Evolutionary conservation across 768 basidiomycete species (phyloP), one percentile per base, ranked within the genome.

Genomic region (Amanita brunnescens): DNA sequence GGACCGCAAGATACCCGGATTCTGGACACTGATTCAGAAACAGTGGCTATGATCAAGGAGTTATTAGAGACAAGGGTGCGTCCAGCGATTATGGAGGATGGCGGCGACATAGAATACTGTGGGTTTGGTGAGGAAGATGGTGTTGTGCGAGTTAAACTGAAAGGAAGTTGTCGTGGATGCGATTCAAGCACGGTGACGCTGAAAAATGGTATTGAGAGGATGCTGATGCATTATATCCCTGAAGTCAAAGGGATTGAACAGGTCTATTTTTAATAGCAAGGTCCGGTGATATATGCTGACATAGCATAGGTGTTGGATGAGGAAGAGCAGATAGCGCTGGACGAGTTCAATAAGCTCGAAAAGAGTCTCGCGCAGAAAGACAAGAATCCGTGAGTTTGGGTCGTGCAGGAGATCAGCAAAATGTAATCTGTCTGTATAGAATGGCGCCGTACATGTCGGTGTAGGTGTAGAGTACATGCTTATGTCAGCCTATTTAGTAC

Each of bases 151-250:
- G 75, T 99, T 26, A 95, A 87, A 66, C 74, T 99, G 54, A 98
- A 98, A 74, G 96, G 96, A 24, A 95, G 92, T 62, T 99, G 96
- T 68, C 74, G 96, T 64, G 96, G 96, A 12, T 98, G 96, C 65
- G 83, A 83, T 56, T 92, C 90, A 29, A 94, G 91, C 64, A 83
- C 90, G 5, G 94, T 98, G 30, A 99, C 96, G 13, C 71, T 99
- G 51, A 99, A 98, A 76, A 83, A 80, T 55, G 96, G 96, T 7
- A 97, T 99, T 48, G 96, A 99, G 70, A 76, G 96, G 56, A 98
- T 99, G 96, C 71, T 99, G 60, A 93, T 91, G 91, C 95, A 98
- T 69, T 98, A 98, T 62, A 91, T 99, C 49, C 95, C 95, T 1
- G 90, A 95, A 68, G 92, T 95, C 34, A 88, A 91, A 66, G 87